Conservation (phyloP, 1,139 yeast species). For the Geotrichum klebahnii region DNA sequence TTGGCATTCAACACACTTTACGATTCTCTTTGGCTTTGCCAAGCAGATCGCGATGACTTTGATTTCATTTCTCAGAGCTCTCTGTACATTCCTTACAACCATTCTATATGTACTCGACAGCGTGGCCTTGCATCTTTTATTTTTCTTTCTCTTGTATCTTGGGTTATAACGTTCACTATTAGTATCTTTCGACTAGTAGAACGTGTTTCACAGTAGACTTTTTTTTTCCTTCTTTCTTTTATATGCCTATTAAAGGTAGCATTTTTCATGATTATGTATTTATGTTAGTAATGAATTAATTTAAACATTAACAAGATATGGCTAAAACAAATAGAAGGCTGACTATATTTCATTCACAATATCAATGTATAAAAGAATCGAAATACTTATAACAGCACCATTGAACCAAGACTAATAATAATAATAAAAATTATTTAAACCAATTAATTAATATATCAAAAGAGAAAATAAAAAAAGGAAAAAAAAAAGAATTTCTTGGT, state of each 20-base stretch:
- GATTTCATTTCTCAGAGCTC: neutral
- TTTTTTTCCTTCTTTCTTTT: neutral
- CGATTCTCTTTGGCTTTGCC: constrained; percentile 82
- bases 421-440: too few relatives aligned
- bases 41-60: constrained; percentile 7
- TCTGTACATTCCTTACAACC: constrained; percentile 30
- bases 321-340: too few relatives aligned
- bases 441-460: too few relatives aligned
- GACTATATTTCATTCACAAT: too few relatives aligned
- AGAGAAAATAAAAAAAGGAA: too few relatives aligned
- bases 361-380: too few relatives aligned
- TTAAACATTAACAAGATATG: too few relatives aligned
- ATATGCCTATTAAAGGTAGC: neutral
- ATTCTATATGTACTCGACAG: constrained; percentile 70
- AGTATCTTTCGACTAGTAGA: constrained; percentile 82
- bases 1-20: constrained; percentile 78
- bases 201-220: constrained; percentile 43
- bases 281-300: neutral
- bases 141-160: constrained; percentile 66
- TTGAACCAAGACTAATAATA: too few relatives aligned
- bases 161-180: constrained; percentile 83
- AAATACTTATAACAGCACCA: too few relatives aligned
- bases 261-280: neutral
- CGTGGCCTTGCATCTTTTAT: constrained; percentile 73
- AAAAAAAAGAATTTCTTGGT: too few relatives aligned